A percentile compares a stretch with the other conserved stretches of the same genome.
Conservation (phyloP, 371 early-diverging fungal genomes). For the Batkoa obscura region DNA sequence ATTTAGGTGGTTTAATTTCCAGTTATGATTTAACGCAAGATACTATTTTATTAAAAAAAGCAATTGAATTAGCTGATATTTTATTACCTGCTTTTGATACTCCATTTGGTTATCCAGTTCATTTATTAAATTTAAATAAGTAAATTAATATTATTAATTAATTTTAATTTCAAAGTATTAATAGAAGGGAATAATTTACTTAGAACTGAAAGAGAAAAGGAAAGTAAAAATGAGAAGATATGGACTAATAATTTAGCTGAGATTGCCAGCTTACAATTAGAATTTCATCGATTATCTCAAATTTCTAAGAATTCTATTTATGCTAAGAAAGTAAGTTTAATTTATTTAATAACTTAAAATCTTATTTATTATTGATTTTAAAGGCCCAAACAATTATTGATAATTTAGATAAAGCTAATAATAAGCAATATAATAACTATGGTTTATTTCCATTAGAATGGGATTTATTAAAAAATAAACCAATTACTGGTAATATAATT, state of each 20-base stretch:
- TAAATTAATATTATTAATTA: too few species aligned
- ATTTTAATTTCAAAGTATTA: too few species aligned
- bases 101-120: constrained; percentile 42
- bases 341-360: not conserved
- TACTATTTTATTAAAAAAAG: constrained; percentile 19
- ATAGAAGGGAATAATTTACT: too few species aligned
- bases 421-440: not conserved
- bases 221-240: too few species aligned
- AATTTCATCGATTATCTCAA: not conserved
- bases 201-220: too few species aligned
- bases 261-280: not conserved
- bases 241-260: too few species aligned
- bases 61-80: constrained; percentile 25
- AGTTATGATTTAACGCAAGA: constrained; percentile 45
- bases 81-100: constrained; percentile 35
- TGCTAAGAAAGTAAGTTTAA: not conserved
- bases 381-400: not conserved
- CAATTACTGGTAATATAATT: constrained; percentile 12
- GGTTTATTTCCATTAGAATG: constrained; percentile 6
- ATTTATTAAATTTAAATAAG: constrained; percentile 14
- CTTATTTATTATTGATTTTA: not conserved
- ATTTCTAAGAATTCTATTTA: not conserved
- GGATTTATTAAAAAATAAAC: too few species aligned
- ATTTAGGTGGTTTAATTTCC: constrained; percentile 66
- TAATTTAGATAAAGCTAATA: not conserved